Conservation (phyloP, 2,329 filamentous ascomycete species). For the Periconia sp. region DNA sequence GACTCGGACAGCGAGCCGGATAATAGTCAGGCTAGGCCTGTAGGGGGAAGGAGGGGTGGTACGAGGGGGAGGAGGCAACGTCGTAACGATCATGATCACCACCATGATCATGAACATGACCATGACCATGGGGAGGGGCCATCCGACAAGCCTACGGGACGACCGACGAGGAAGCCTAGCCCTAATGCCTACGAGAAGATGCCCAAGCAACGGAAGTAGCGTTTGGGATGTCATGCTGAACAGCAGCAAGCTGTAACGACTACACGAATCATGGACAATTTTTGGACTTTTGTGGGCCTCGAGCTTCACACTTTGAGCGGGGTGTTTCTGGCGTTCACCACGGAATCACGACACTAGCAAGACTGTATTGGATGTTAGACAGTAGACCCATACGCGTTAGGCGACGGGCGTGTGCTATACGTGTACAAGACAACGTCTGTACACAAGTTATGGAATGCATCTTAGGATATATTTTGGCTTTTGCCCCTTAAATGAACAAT, state of each 20-base stretch:
- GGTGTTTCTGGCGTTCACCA: not conserved
- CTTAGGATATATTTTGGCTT: no score
- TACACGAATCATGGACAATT: no score
- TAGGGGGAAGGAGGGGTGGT: slow-evolving; percentile 31
- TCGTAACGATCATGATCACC: slow-evolving; percentile 32
- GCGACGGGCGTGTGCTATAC: not conserved
- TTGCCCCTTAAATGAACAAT: no score
- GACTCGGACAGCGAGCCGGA: slow-evolving; percentile 63
- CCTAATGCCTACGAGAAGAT: slow-evolving; percentile 85
- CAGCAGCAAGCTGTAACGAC: no score
- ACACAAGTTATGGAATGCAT: no score
- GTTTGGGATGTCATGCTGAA: no score
- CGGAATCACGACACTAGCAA: not conserved
- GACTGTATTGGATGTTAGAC: slow-evolving; percentile 2
- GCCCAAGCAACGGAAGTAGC: slow-evolving; percentile 57
- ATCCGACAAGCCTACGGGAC: slow-evolving; percentile 44
- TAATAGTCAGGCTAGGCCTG: slow-evolving; percentile 55
- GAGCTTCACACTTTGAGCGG: no score
- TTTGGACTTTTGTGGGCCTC: no score
- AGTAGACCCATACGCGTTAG: not conserved
- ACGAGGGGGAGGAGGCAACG: slow-evolving; percentile 28
- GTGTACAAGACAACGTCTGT: not conserved
- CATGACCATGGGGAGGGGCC: slow-evolving; percentile 47
- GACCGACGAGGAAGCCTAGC: slow-evolving; percentile 62
- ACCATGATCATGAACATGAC: slow-evolving; percentile 41